phyloP scores from a whole-genome alignment of 495 filamentous ascomycete genomes.

The Emericellopsis terricola region DNA sequence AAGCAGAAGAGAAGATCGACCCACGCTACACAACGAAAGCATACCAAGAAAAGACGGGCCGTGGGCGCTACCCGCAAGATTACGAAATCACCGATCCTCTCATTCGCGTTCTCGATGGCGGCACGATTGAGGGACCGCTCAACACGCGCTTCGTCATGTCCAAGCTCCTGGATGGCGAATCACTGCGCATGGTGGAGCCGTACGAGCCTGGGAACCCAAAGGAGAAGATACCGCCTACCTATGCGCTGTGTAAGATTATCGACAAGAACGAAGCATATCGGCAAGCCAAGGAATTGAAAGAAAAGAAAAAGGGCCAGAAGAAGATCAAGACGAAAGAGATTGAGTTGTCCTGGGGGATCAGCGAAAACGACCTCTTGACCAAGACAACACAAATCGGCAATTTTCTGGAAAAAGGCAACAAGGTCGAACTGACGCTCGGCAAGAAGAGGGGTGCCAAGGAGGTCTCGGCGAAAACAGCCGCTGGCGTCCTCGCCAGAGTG shows the following conservation, averaged over 20 bases:
- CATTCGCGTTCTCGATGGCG: conserved; percentile 35
- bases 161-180: conserved; percentile 28
- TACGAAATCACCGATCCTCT: conserved; percentile 32
- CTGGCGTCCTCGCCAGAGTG: conserved; percentile 14
- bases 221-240: conserved; percentile 1
- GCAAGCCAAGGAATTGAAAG: conserved; percentile 5
- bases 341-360: conserved; percentile 76
- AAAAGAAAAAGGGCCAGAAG: conserved; percentile 10
- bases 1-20: not conserved
- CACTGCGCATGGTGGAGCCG: conserved; percentile 38
- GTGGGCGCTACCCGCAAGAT: conserved; percentile 18
- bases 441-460: conserved; percentile 13
- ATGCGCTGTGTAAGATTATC: conserved; percentile 50
- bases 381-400: conserved; percentile 36
- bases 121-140: conserved; percentile 10
- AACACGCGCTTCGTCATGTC: conserved; percentile 19
- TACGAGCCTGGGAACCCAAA: conserved; percentile 3
- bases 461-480: conserved; percentile 17
- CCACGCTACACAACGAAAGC: not conserved
- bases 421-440: conserved; percentile 43
- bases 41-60: not conserved
- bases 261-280: conserved; percentile 17
- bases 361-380: conserved; percentile 43
- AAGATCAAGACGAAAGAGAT: conserved; percentile 38
- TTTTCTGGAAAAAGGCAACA: conserved; percentile 45